Evolutionary conservation across 2,329 filamentous ascomycete species (phyloP).

Genomic region (Grosmannia huntii): DNA sequence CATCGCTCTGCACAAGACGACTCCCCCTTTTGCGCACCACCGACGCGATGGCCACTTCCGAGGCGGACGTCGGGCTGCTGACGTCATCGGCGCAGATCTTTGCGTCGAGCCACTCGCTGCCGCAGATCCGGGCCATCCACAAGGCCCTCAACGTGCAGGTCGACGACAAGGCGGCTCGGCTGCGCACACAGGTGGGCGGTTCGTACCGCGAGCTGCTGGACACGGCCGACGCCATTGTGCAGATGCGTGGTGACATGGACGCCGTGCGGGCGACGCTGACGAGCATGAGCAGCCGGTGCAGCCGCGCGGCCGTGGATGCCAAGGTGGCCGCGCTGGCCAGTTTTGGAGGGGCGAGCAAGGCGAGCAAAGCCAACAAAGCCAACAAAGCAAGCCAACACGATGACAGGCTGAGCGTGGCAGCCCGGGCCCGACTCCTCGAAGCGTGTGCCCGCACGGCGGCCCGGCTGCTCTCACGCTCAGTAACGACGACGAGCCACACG

Average conservation of each 20-base stretch:
- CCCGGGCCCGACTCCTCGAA: conserved; percentile 36
- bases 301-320: conserved; percentile 53
- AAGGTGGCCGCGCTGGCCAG: conserved; percentile 46
- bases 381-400: no score
- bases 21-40: no score
- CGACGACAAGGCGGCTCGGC: conserved; percentile 48
- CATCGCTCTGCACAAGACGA: neutral
- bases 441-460: conserved; percentile 37
- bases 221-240: conserved; percentile 86
- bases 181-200: conserved; percentile 50
- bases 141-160: conserved; percentile 44
- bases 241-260: conserved; percentile 71
- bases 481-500: conserved; percentile 15
- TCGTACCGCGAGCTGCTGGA: conserved; percentile 81
- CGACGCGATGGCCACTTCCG: conserved; percentile 21
- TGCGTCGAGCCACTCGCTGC: conserved; percentile 40
- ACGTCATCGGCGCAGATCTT: conserved; percentile 43
- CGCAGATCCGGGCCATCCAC: conserved; percentile 51
- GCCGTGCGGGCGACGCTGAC: conserved; percentile 58
- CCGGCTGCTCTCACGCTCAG: conserved; percentile 26
- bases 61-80: conserved; percentile 30
- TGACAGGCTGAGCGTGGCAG: conserved; percentile 20
- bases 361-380: neutral
- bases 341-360: conserved; percentile 21
- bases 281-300: conserved; percentile 64